phyloP scores from a whole-genome alignment of 208 protist genomes.

The Wallacemonas sp. region DNA sequence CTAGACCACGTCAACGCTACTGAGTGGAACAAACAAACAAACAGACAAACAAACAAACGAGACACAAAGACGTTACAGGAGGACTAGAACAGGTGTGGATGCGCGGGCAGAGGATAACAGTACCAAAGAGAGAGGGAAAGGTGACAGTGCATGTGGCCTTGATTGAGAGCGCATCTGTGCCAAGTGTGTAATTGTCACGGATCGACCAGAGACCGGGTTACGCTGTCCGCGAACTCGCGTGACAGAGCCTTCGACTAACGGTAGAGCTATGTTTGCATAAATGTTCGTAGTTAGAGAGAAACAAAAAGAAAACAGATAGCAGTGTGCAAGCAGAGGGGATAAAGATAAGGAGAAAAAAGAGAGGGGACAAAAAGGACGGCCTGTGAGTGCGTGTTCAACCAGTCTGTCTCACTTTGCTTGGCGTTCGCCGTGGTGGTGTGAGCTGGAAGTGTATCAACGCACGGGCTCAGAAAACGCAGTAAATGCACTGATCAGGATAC shows the following conservation, averaged over 20 bases:
- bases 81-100: too few species aligned
- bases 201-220: too few species aligned
- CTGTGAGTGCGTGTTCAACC: too few species aligned
- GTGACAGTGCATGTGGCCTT: too few species aligned
- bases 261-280: too few species aligned
- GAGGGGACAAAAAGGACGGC: too few species aligned
- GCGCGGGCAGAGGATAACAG: background rate
- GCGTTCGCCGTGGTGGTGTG: background rate
- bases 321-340: conserved; percentile 14
- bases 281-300: conserved; percentile 8
- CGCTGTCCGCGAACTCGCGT: too few species aligned
- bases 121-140: too few species aligned
- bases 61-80: background rate
- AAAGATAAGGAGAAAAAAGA: too few species aligned
- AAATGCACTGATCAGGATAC: conserved; percentile 45
- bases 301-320: conserved; percentile 29
- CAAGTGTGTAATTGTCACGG: too few species aligned
- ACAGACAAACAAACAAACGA: conserved; percentile 20
- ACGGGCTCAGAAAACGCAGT: background rate
- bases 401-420: background rate
- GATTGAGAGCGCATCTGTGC: too few species aligned
- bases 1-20: background rate
- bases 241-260: too few species aligned
- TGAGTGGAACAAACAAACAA: conserved; percentile 15
- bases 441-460: background rate